phyloP scores from a whole-genome alignment of 2,329 filamentous ascomycete genomes.

The Phoma sp. region DNA sequence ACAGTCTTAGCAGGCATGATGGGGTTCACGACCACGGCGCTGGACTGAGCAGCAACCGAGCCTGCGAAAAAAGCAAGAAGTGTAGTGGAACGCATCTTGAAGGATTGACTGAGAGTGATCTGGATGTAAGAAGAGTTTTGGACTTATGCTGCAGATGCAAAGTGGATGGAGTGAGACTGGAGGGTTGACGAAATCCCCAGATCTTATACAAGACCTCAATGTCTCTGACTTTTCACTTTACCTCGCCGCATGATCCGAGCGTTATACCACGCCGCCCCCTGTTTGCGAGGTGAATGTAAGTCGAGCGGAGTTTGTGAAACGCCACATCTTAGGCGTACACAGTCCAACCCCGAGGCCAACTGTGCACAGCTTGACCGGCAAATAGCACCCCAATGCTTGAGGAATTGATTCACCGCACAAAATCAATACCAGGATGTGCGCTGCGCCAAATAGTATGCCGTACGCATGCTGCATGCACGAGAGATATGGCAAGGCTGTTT shows the following conservation, averaged over 20 bases:
- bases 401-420: not conserved
- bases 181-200: not conserved
- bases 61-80: conserved; percentile 24
- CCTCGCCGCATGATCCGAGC: conserved; percentile 6
- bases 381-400: not conserved
- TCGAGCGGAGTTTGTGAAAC: conserved; percentile 7
- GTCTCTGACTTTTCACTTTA: not conserved
- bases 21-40: conserved; percentile 25
- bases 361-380: not conserved
- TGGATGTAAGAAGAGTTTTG: not conserved
- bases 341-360: conserved; percentile 6
- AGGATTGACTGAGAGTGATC: not conserved
- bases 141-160: not conserved
- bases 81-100: conserved; percentile 27
- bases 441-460: conserved; percentile 2
- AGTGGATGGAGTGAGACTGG: not conserved
- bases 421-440: not conserved
- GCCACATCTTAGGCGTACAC: conserved; percentile 8
- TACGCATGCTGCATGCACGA: not conserved
- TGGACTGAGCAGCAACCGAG: conserved; percentile 25
- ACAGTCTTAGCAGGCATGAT: conserved; percentile 19
- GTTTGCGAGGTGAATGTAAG: conserved; percentile 4
- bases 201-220: conserved; percentile 6
- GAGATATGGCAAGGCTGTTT: not conserved
- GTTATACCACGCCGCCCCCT: conserved; percentile 9